phyloP scores from a whole-genome alignment of 2,329 filamentous ascomycete species.

The Beauveria varroae region DNA sequence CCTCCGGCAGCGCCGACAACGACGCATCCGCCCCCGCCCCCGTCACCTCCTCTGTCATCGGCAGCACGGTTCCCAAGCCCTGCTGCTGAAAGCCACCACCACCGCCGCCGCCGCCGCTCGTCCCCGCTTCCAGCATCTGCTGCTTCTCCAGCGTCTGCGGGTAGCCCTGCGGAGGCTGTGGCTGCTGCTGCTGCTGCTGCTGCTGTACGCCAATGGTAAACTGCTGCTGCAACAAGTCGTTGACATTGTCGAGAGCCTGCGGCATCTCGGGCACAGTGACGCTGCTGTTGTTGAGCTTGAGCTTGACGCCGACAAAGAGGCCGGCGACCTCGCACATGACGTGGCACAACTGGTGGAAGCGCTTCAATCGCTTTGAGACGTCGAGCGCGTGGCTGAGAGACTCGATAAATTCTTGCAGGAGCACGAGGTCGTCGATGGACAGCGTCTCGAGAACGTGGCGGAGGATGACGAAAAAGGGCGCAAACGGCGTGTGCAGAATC shows the following conservation, averaged over 20 bases:
- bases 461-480: conserved; percentile 53
- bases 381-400: conserved; percentile 45
- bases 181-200: neutral
- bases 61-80: neutral
- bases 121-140: neutral
- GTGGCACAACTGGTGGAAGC: conserved; percentile 52
- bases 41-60: neutral
- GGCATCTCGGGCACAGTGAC: conserved; percentile 26
- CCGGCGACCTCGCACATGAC: conserved; percentile 54
- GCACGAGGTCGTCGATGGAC: conserved; percentile 43
- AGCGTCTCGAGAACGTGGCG: conserved; percentile 49
- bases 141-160: neutral
- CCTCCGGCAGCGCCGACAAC: neutral
- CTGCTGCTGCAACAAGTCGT: conserved; percentile 30
- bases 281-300: conserved; percentile 9
- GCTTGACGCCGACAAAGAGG: conserved; percentile 52
- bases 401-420: conserved; percentile 47
- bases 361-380: conserved; percentile 50
- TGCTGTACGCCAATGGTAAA: neutral
- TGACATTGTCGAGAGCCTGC: conserved; percentile 37
- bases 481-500: conserved; percentile 48
- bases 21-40: neutral
- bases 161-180: neutral
- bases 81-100: neutral
- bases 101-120: neutral